phyloP scores from a whole-genome alignment of 495 filamentous ascomycete genomes.

The Penicillium cinerascens region DNA sequence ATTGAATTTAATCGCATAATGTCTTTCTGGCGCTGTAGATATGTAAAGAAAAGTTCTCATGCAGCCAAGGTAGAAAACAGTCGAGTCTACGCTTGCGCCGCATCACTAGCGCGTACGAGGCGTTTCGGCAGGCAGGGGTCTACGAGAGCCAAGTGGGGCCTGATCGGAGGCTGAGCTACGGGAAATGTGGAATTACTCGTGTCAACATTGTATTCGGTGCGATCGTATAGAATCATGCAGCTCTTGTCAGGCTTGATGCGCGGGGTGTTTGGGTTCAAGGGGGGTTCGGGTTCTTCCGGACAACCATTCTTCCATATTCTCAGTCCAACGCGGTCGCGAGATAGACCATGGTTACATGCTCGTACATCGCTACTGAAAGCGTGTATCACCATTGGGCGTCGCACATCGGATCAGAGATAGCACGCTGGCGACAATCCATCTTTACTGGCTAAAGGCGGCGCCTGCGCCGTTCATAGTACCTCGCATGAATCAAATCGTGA shows the following conservation, averaged over 20 bases:
- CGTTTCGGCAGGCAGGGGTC: neutral
- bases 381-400: neutral
- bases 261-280: neutral
- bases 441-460: constrained; percentile 7
- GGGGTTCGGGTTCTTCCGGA: neutral
- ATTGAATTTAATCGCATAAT: neutral
- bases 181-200: neutral
- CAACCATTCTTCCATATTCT: neutral
- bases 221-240: neutral
- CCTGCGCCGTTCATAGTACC: constrained; percentile 13
- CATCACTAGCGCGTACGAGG: neutral
- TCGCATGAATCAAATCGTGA: neutral
- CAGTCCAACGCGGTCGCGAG: neutral
- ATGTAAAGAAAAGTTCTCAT: neutral
- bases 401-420: neutral
- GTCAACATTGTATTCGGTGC: neutral
- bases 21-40: neutral
- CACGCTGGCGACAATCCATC: constrained; percentile 2
- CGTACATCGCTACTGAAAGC: neutral
- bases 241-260: neutral
- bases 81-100: neutral
- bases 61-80: neutral
- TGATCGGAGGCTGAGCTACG: neutral
- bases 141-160: neutral
- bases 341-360: neutral